Base-by-base conservation (phyloP, 2,329 filamentous ascomycete genomes). In the Pseudogymnoascus sp. region DNA sequence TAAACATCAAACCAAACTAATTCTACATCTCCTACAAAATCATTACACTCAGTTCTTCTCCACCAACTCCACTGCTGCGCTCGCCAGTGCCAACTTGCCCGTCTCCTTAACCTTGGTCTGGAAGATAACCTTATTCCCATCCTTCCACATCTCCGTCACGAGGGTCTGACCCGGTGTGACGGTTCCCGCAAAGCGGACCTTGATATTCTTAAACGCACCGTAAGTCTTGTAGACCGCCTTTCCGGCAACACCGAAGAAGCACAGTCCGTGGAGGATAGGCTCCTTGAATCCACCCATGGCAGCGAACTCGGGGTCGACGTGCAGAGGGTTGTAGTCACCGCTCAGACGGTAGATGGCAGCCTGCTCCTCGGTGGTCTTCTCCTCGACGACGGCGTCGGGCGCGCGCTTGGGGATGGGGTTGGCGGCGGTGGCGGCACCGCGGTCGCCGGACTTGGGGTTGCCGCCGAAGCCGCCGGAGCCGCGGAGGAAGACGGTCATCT, bases 241-340 rank as follows among this genome's bases (percentile, higher is more conserved):
- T 68, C 89, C 91, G 14, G 90, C 88, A 68, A 98, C 86, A 69
- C 95, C 95, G 72, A 99, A 93, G 74, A 88, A 95, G 84, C 92
- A 96, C 38, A 99, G 85, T n/a, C 95, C 95, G 80, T 99, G 95
- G 62, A 99, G 82, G 74, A 99, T 99, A 11, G 95, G 95, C 28
- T 81, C 85, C 78, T 95, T 89, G 86, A 99, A 99, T 65, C 95
- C 95, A 65, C 93, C 95, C 70, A 96, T 88, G 80, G 95, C 95
- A 78, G 91, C 91, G 77, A 99, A 98, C 60, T 86, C 84, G 1
- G 95, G 95, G 76, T 99, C 95, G 66, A 99, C 89, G 79, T 99
- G 95, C 1, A 99, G 86, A 12, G 95, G 95, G 81, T 99, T 98
- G 74, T 93, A 89, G 78, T 99, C 95, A 60, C 95, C 95, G 70